Evolutionary conservation across 2,329 filamentous ascomycete species (phyloP), one percentile per base, ranked within the genome.

Genomic region (Penicillium glabrum): DNA sequence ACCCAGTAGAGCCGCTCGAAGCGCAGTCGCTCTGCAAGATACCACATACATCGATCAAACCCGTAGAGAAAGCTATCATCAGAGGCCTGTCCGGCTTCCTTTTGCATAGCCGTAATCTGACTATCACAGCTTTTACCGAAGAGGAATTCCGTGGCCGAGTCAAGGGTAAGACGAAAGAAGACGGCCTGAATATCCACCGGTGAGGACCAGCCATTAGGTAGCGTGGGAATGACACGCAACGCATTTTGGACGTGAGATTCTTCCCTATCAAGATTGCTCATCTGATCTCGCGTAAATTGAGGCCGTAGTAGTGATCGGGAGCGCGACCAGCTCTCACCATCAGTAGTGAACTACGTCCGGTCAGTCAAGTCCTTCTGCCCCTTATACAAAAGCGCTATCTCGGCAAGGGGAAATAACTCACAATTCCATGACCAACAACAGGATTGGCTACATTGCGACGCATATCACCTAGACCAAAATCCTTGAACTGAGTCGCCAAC

Each of bases 131-230:
- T 53, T 51, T 83, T 76, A 13, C 87, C 87, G 46, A 89, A 86
- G 2, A 90, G 74, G 61, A 89, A 88, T 16, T 58, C 84, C 0
- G 86, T 89, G 0, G 86, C 85, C 0, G 85, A 83, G 58, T 89
- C 87, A n/a, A 89, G 77, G 0, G 86, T 88, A 67, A 39, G 21
- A 6, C 21, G 11, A n/a, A 88, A 88, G 66, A 89, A 87, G 11
- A 87, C 71, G 11, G 82, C 79, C 63, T 85, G 83, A 26, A 89
- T 75, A 61, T 89, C 83, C 14, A 89, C 10, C 1, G 14, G 4
- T 7, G 35, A 79, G 0, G 79, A 79, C 1, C 78, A 73, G 39
- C 86, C 79, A 3, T 31, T 11, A 13, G 29, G 13, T 31, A 31
- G 29, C 29, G 9, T 31, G 10, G 10, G 29, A 31, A 31, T 31